These are phyloP conservation scores for Citrus sp. DNA, from an alignment of 345 rosid genomes.

Conservation along the genomic window DNA sequence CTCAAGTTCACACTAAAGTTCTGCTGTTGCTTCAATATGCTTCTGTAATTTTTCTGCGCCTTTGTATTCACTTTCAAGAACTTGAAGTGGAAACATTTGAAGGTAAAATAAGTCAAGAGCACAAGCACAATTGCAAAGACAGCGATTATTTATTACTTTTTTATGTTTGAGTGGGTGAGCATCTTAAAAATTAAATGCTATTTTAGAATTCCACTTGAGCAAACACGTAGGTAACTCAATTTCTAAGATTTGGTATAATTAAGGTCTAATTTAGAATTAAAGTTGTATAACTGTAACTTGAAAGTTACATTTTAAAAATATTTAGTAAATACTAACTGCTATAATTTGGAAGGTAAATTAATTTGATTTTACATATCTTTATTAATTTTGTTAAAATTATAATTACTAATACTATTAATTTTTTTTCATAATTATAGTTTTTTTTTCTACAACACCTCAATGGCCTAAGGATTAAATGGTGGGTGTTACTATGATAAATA, in stretches of 20 bases:
- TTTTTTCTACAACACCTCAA: too few species aligned
- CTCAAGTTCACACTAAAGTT: background rate
- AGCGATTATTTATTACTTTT: background rate
- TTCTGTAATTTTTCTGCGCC: background rate
- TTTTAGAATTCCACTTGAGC: background rate
- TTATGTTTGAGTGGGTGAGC: background rate
- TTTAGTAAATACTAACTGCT: too few species aligned
- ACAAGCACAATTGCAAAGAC: background rate
- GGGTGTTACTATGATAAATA: too few species aligned
- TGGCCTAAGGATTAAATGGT: too few species aligned
- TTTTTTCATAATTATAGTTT: too few species aligned
- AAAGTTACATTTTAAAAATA: too few species aligned
- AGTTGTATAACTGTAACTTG: rapidly evolving
- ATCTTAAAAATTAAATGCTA: background rate
- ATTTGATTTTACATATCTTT: too few species aligned
- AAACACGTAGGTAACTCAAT: background rate
- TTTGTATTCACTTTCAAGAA: background rate
- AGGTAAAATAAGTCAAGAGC: background rate
- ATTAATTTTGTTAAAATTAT: too few species aligned
- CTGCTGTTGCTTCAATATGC: background rate
- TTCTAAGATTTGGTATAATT: too few species aligned
- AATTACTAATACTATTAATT: too few species aligned
- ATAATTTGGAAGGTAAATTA: too few species aligned
- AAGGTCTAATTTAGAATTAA: too few species aligned
- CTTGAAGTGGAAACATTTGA: background rate